Conservation (phyloP, 352 stramenopile genomes). For the Globisporangium nunn region DNA sequence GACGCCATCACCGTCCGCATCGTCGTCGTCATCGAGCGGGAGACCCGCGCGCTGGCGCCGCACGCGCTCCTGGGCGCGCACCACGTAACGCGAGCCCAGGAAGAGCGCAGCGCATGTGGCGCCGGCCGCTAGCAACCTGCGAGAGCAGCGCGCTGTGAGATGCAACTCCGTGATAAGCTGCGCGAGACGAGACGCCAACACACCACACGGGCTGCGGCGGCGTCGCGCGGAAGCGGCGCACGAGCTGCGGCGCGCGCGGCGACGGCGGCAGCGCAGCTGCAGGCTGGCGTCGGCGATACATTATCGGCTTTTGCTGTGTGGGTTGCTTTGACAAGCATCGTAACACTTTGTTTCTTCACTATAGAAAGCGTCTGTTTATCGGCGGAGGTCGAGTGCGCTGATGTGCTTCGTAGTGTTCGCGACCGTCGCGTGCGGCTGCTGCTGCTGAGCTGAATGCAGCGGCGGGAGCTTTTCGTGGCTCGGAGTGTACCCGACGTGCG, state of each 20-base stretch:
- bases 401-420: constrained; percentile 36
- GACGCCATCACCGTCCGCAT: constrained; percentile 1
- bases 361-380: not conserved
- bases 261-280: too few relatives aligned
- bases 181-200: not conserved
- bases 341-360: not conserved
- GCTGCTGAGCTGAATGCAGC: constrained; percentile 3
- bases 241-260: not conserved
- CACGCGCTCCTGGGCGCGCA: constrained; percentile 54
- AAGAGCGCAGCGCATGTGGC: constrained; percentile 38
- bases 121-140: constrained; percentile 33
- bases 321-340: not conserved
- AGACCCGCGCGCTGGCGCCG: constrained; percentile 32
- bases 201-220: constrained; percentile 42
- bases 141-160: not conserved
- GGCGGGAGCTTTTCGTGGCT: not conserved
- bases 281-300: not conserved
- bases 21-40: constrained; percentile 32
- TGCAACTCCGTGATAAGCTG: not conserved
- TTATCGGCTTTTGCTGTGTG: not conserved
- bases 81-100: constrained; percentile 45
- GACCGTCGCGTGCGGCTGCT: constrained; percentile 20
- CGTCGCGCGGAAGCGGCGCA: constrained; percentile 46
- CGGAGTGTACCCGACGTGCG: not conserved
- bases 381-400: constrained; percentile 26